A percentile compares a stretch with the other conserved stretches of the same genome.
phyloP scores from a whole-genome alignment of 306 rosid genomes.

The Malus domestica region ASM211411v1 NC_041792.1:30399407-30399906 shows the following conservation, averaged over 20 bases:
- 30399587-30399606: slow-evolving; percentile 62
- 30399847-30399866: not conserved
- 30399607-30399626: slow-evolving; percentile 52
- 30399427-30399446: not conserved
- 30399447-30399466: not conserved
- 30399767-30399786: not conserved
- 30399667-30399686: slow-evolving; percentile 47
- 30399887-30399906: not conserved
- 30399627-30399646: slow-evolving; percentile 66
- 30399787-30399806: not conserved
- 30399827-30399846: not conserved
- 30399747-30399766: not conserved
- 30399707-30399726: slow-evolving; percentile 17
- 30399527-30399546: slow-evolving; percentile 90
- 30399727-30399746: not conserved
- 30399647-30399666: slow-evolving; percentile 70
- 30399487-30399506: not conserved
- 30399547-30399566: slow-evolving; percentile 68
- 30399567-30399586: slow-evolving; percentile 77
- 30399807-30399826: not conserved
- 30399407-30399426: not conserved
- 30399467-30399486: not conserved
- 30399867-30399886: too few species aligned
- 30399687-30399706: slow-evolving; percentile 45
- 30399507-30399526: slow-evolving; percentile 24